Evolutionary conservation across 192 early-diverging fungal species (phyloP).

Genomic region (Mortierella antarctica): DNA sequence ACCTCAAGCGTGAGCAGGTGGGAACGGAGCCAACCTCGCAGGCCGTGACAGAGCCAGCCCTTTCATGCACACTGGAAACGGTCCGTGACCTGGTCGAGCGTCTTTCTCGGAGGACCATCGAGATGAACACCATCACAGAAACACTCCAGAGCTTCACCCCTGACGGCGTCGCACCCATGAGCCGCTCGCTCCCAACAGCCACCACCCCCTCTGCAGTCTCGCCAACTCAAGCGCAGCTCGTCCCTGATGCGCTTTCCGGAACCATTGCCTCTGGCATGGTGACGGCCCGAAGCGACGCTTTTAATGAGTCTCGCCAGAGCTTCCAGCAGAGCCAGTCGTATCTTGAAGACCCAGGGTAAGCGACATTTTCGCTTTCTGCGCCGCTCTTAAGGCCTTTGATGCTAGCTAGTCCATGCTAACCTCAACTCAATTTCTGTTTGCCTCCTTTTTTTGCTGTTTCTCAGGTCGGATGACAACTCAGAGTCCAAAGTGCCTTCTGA

Average conservation of each 20-base stretch:
- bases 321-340: constrained; percentile 17
- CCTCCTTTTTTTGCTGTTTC: not conserved
- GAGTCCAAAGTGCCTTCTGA: constrained; percentile 54
- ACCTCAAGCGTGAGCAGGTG: constrained; percentile 93
- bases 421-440: not conserved
- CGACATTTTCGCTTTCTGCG: not conserved
- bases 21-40: constrained; percentile 86
- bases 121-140: constrained; percentile 49
- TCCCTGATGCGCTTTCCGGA: constrained; percentile 18
- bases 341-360: constrained; percentile 30
- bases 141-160: constrained; percentile 50
- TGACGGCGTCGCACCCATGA: constrained; percentile 39
- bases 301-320: constrained; percentile 1
- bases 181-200: constrained; percentile 30
- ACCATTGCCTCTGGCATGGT: not conserved
- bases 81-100: constrained; percentile 67
- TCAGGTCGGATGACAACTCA: constrained; percentile 57
- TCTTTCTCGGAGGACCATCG: constrained; percentile 55
- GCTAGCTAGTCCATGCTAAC: not conserved
- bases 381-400: not conserved
- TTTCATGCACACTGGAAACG: constrained; percentile 70
- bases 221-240: constrained; percentile 38
- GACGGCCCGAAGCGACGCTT: not conserved
- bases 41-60: constrained; percentile 75
- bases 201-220: constrained; percentile 25